A percentile compares a stretch with the other conserved stretches of the same genome.
Conservation (phyloP, 495 filamentous ascomycete species). For the Aspergillus diversus region DNA sequence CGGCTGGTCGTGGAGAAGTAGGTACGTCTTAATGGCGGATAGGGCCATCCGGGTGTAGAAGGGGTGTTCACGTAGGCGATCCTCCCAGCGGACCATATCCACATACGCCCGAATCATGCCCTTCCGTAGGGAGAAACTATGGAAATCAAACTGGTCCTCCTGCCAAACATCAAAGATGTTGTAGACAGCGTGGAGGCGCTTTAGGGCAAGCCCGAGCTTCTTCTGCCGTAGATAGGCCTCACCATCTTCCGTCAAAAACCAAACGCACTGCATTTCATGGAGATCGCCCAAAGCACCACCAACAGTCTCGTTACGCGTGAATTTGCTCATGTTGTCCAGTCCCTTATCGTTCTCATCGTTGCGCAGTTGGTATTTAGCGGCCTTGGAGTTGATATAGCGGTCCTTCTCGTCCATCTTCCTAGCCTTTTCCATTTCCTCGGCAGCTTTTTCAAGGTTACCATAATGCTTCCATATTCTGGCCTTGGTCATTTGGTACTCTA, state of each 20-base stretch:
- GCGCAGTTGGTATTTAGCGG: constrained; percentile 93
- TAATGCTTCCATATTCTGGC: constrained; percentile 94
- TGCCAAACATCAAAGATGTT: constrained; percentile 97
- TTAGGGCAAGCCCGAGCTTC: constrained; percentile 83
- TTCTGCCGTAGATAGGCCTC: constrained; percentile 84
- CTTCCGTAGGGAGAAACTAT: constrained; percentile 93
- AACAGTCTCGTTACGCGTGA: constrained; percentile 87
- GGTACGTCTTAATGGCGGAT: constrained; percentile 77
- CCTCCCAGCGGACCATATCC: constrained; percentile 96
- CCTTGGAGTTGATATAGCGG: constrained; percentile 97
- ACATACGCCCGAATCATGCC: constrained; percentile 94
- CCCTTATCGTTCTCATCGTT: constrained; percentile 88
- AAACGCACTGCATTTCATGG: constrained; percentile 97
- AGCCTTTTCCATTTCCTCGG: constrained; percentile 87
- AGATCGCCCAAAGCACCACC: constrained; percentile 90
- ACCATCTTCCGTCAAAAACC: constrained; percentile 95
- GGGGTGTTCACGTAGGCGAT: constrained; percentile 84
- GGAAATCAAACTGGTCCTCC: constrained; percentile 99
- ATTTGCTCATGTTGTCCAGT: constrained; percentile 87
- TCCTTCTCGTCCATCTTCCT: constrained; percentile 83
- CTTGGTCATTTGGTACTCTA: constrained; percentile 94
- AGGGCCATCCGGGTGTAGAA: constrained; percentile 90
- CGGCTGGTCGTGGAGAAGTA: constrained; percentile 78
- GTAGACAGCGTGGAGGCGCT: constrained; percentile 82
- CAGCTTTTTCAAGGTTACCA: constrained; percentile 78